A percentile compares a stretch with the other conserved stretches of the same genome.
Conservation (phyloP, 169 alveolate species). For the Cryptosporidium sp. region DNA sequence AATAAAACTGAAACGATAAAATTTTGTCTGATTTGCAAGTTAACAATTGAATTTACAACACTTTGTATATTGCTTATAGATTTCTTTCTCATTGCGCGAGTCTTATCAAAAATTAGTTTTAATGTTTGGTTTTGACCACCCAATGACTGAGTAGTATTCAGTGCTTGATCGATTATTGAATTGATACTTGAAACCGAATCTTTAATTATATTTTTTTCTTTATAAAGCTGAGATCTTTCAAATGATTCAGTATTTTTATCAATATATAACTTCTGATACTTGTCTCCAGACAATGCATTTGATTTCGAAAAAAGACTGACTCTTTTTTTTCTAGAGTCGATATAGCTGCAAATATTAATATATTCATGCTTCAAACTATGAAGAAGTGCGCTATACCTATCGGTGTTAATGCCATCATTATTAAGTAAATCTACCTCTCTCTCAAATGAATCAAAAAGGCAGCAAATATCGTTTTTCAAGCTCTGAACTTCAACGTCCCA, state of each 20-base stretch:
- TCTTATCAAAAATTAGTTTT: constrained; percentile 12
- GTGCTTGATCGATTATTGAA: constrained; percentile 46
- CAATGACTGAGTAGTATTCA: constrained; percentile 26
- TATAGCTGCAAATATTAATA: constrained; percentile 27
- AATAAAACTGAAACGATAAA: constrained; percentile 2
- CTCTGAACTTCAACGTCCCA: constrained; percentile 21
- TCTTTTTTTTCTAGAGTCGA: constrained; percentile 51
- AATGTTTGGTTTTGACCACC: constrained; percentile 7
- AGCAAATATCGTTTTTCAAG: constrained; percentile 32
- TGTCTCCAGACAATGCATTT: background rate
- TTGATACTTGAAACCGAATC: constrained; percentile 32
- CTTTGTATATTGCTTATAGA: constrained; percentile 20
- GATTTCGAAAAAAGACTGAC: constrained; percentile 13
- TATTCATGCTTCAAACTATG: constrained; percentile 51
- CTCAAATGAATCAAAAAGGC: constrained; percentile 45
- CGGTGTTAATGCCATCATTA: constrained; percentile 22
- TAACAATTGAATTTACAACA: constrained; percentile 12
- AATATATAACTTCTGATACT: constrained; percentile 25
- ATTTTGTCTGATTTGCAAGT: constrained; percentile 30
- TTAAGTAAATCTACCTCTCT: constrained; percentile 9
- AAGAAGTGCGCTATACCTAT: constrained; percentile 21
- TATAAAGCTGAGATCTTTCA: constrained; percentile 25
- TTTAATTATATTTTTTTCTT: constrained; percentile 24
- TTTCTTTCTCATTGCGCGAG: constrained; percentile 37
- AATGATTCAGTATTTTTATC: background rate